Percentiles rank a stretch among this genome's conserved stretches.
phyloP scores from a whole-genome alignment of 2,329 filamentous ascomycete species.

The Botrytis sinoallii region DNA sequence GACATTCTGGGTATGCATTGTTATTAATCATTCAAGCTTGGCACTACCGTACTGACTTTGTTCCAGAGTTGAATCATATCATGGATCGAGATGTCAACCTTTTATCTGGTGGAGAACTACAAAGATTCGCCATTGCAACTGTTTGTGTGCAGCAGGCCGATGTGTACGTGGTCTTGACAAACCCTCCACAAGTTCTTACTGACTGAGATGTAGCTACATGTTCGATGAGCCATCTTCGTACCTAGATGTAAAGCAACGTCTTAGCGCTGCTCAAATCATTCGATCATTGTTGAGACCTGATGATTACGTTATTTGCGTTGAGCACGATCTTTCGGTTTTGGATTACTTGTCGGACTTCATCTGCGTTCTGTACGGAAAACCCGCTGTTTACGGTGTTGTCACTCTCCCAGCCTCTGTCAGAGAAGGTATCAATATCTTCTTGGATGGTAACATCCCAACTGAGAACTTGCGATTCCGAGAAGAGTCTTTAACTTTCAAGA shows the following conservation, averaged over 20 bases:
- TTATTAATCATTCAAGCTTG: not conserved
- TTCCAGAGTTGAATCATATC: slow-evolving; percentile 80
- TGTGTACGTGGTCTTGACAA: slow-evolving; percentile 52
- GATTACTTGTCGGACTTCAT: slow-evolving; percentile 99
- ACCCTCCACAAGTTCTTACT: not conserved
- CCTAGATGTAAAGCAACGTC: slow-evolving; percentile 97
- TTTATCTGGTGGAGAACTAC: slow-evolving; percentile 94
- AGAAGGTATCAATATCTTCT: slow-evolving; percentile 99
- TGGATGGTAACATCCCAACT: slow-evolving; percentile 95
- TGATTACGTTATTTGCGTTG: slow-evolving; percentile 97
- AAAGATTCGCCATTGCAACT: slow-evolving; percentile 94
- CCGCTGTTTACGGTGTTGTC: slow-evolving; percentile 95
- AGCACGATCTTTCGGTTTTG: slow-evolving; percentile 97
- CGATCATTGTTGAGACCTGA: slow-evolving; percentile 83
- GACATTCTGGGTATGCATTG: slow-evolving; percentile 63
- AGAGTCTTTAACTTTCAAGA: slow-evolving; percentile 92
- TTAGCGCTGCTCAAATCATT: slow-evolving; percentile 88
- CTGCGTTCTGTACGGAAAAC: slow-evolving; percentile 93
- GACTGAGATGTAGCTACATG: slow-evolving; percentile 66
- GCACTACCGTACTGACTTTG: not conserved
- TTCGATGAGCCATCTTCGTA: slow-evolving; percentile 99
- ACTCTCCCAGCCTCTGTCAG: slow-evolving; percentile 93
- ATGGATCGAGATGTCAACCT: slow-evolving; percentile 86
- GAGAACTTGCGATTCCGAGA: slow-evolving; percentile 98
- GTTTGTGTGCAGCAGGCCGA: slow-evolving; percentile 96